Base-by-base conservation (phyloP, 2,329 filamentous ascomycete genomes). In the Fusarium cicatricum region DNA sequence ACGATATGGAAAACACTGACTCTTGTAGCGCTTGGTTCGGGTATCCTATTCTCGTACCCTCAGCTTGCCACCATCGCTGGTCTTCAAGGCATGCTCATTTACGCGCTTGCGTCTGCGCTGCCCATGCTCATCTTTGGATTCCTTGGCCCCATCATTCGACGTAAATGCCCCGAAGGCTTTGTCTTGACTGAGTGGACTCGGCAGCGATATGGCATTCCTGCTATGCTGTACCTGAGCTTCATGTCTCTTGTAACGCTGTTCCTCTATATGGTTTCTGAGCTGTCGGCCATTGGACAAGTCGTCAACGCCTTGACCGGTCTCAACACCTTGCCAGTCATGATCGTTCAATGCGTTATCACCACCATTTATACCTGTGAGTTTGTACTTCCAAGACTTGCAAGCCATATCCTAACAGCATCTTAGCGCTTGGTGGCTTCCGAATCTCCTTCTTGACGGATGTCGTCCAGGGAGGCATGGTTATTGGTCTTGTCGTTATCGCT, bases 391-490 rank as follows among this genome's bases (percentile, higher is more conserved):
- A 8, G 14, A 7, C 0, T 23, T 2, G 4, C 9, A 2, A 14
- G 12, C 12, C 12, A 37, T 6, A 11, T 15, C 9, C 44, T 52
- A 48, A 62, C 14, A 10, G n/a, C 33, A 3, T n/a, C 7, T 2
- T 53, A 91, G 89, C 90, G 4, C 78, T 94, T 10, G 91, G 91
- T 49, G 91, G 91, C 4, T 95, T 95, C 81, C 86, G 85, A 58
- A 90, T 95, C 56, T 94, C 90, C 1, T 94, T 95, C 74, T 76
- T 93, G 48, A 95, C 91, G 9, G 91, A 95, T 75, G 90, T 90
- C 70, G 82, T 94, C 55, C 91, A 95, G 72, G 91, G 90, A 48
- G 82, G 77, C 46, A 91, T 95, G 88, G 90, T 95, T 1, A 74
- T 92, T 14, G 81, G 85, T 14, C 83, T 95, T 5, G 86, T 95